These are phyloP conservation scores for Cyclotella atomus DNA, from an alignment of 108 stramenopile species.

Conservation along the genomic window DNA sequence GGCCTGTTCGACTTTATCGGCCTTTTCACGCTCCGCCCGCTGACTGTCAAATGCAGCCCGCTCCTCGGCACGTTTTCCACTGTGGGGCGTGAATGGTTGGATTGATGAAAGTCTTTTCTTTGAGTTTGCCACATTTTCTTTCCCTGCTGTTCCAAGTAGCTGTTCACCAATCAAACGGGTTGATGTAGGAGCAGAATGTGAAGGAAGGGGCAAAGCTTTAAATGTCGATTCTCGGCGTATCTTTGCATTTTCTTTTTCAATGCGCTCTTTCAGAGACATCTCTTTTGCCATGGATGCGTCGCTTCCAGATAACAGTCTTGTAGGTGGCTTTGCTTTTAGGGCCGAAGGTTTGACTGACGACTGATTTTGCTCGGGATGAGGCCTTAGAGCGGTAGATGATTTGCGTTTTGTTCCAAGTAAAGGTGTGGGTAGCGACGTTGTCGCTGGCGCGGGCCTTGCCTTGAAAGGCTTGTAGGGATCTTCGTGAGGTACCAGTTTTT, in stretches of 20 bases:
- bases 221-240: conserved; percentile 32
- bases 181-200: neutral
- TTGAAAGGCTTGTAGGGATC: conserved; percentile 20
- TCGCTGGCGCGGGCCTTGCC: conserved; percentile 2
- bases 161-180: neutral
- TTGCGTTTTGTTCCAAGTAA: conserved; percentile 42
- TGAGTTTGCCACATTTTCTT: neutral
- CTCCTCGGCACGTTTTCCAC: conserved; percentile 28
- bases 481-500: conserved; percentile 12
- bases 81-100: conserved; percentile 2
- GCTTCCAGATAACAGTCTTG: conserved; percentile 33
- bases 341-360: conserved; percentile 24
- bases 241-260: conserved; percentile 35
- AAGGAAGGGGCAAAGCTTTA: conserved; percentile 42
- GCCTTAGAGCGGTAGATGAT: conserved; percentile 6
- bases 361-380: conserved; percentile 26
- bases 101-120: neutral
- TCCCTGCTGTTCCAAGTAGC: neutral
- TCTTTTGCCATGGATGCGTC: conserved; percentile 43
- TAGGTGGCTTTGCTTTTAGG: conserved; percentile 38
- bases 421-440: neutral
- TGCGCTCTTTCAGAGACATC: conserved; percentile 17
- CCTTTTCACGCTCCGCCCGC: conserved; percentile 22
- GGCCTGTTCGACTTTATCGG: conserved; percentile 6
- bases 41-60: conserved; percentile 30